Evolutionary conservation across 371 early-diverging fungal genomes (phyloP).

Genomic region (Mortierella sp.): DNA sequence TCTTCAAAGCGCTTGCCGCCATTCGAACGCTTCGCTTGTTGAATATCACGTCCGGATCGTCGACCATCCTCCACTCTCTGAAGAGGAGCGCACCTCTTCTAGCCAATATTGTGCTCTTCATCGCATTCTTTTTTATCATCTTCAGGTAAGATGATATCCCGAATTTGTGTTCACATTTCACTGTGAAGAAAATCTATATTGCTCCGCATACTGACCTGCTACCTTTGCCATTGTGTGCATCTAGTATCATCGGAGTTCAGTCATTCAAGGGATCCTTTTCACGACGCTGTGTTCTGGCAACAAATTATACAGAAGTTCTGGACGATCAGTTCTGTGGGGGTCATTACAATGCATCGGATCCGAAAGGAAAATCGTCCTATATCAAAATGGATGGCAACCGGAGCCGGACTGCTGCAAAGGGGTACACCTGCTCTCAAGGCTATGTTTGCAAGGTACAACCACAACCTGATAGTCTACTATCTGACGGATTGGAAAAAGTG

Average conservation of each 20-base stretch:
- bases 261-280: conserved; percentile 73
- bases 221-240: not conserved
- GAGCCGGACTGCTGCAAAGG: conserved; percentile 60
- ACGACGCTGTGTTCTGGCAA: conserved; percentile 61
- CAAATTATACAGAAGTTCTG: conserved; percentile 8
- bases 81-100: conserved; percentile 72
- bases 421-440: conserved; percentile 65
- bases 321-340: conserved; percentile 38
- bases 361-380: conserved; percentile 9
- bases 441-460: conserved; percentile 61
- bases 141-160: conserved; percentile 58
- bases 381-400: not conserved
- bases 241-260: conserved; percentile 71
- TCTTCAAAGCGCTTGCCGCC: conserved; percentile 68
- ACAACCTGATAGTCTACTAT: not conserved
- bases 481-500: no score
- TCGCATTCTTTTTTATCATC: conserved; percentile 71
- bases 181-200: not conserved
- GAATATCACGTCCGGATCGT: conserved; percentile 69
- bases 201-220: not conserved
- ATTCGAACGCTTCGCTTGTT: conserved; percentile 67
- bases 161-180: not conserved
- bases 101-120: conserved; percentile 68
- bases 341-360: conserved; percentile 15
- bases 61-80: conserved; percentile 69